Evolutionary conservation across 371 early-diverging fungal species (phyloP).

Genomic region (Saksenaea oblongispora): DNA sequence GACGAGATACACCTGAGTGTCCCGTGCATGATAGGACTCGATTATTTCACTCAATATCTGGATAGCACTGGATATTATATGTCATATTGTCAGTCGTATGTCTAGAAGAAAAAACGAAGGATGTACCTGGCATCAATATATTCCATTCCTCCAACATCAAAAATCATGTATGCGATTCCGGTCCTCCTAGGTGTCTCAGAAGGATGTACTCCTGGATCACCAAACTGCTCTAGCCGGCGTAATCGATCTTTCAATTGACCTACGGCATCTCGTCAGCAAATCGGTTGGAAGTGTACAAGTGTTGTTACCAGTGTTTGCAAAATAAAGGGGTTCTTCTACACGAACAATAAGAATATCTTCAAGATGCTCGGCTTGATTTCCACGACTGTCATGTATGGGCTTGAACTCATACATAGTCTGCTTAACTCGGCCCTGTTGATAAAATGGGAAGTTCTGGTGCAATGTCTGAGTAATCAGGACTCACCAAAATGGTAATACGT

Average conservation of each 20-base stretch:
- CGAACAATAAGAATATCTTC: slow-evolving; percentile 81
- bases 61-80: slow-evolving; percentile 60
- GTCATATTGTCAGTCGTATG: neutral
- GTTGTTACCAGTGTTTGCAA: slow-evolving; percentile 77
- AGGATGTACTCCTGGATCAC: slow-evolving; percentile 87
- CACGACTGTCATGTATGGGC: slow-evolving; percentile 51
- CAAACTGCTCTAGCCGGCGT: slow-evolving; percentile 73
- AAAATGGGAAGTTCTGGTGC: slow-evolving; percentile 1
- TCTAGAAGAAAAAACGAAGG: neutral
- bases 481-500: slow-evolving; percentile 69
- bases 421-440: slow-evolving; percentile 21
- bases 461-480: neutral
- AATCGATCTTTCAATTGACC: slow-evolving; percentile 41
- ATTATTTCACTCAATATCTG: slow-evolving; percentile 82
- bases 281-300: too few species aligned
- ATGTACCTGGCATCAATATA: slow-evolving; percentile 78
- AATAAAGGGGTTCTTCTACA: slow-evolving; percentile 86
- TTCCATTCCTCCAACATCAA: slow-evolving; percentile 83
- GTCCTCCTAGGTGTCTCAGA: slow-evolving; percentile 60
- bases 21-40: slow-evolving; percentile 73
- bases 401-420: slow-evolving; percentile 27
- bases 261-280: slow-evolving; percentile 47
- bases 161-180: slow-evolving; percentile 63
- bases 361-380: slow-evolving; percentile 55
- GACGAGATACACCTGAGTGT: slow-evolving; percentile 76